These are phyloP conservation scores for Penicillium sp. DNA, from an alignment of 2,329 filamentous ascomycete species.

Conservation along the genomic window DNA sequence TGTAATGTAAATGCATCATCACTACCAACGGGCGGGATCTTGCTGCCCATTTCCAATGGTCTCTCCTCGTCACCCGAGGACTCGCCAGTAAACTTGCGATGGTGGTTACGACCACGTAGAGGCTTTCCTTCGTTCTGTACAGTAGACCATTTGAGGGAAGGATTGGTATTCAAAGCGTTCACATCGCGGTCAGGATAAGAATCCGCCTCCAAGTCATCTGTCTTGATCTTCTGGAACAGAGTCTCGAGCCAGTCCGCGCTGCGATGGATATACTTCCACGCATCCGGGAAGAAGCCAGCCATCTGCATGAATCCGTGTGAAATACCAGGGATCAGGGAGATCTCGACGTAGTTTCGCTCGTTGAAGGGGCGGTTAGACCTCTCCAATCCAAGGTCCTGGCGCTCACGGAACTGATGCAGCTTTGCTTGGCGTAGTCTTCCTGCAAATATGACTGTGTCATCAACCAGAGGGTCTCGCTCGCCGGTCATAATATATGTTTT, in stretches of 20 bases:
- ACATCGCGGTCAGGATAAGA: constrained; percentile 9
- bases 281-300: constrained; percentile 80
- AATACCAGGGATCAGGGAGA: constrained; percentile 81
- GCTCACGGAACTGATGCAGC: constrained; percentile 54
- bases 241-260: constrained; percentile 80
- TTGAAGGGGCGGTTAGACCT: constrained; percentile 60
- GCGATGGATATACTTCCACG: constrained; percentile 80
- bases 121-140: constrained; percentile 6
- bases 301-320: constrained; percentile 95
- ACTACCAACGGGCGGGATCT: constrained; percentile 14
- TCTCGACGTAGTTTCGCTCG: constrained; percentile 74
- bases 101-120: constrained; percentile 42
- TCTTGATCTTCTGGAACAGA: constrained; percentile 54
- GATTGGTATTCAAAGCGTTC: not conserved
- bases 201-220: constrained; percentile 17
- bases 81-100: constrained; percentile 50
- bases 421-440: constrained; percentile 82
- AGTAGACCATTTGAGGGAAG: constrained; percentile 2
- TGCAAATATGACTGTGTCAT: constrained; percentile 95
- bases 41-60: constrained; percentile 73
- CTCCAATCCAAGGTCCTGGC: constrained; percentile 56
- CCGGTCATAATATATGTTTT: constrained; percentile 93
- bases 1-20: constrained; percentile 6
- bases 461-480: constrained; percentile 90
- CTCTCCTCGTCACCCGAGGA: constrained; percentile 76